Percentiles rank a stretch among this genome's conserved stretches.
Evolutionary conservation across 2,329 filamentous ascomycete species (phyloP).

Genomic region (Samsoniella hepiali): DNA sequence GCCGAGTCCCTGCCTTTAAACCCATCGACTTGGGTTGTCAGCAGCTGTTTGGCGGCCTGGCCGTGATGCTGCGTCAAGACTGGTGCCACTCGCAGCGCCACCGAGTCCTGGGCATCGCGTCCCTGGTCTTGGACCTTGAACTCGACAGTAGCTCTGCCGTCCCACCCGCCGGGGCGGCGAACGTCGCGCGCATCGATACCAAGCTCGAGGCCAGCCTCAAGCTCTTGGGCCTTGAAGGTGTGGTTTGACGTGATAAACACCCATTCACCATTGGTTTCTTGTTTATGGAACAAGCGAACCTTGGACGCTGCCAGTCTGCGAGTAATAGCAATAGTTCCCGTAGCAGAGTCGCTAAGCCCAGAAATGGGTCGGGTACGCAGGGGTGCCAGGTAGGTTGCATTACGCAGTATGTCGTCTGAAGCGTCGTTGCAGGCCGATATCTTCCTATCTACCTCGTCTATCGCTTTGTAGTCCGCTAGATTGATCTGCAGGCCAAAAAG

Average conservation of each 20-base stretch:
- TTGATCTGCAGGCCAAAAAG: too few relatives aligned
- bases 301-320: not conserved
- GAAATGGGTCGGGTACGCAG: not conserved
- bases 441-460: not conserved
- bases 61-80: conserved; percentile 36
- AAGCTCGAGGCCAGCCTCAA: conserved; percentile 31
- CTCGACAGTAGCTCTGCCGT: conserved; percentile 27
- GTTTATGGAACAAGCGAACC: not conserved
- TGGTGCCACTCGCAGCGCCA: conserved; percentile 33
- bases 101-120: conserved; percentile 24
- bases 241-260: conserved; percentile 23
- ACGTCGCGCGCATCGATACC: conserved; percentile 35
- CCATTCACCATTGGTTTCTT: conserved; percentile 24
- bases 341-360: not conserved
- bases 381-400: not conserved
- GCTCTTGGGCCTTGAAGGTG: conserved; percentile 27
- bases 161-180: conserved; percentile 24
- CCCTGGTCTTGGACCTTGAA: conserved; percentile 30
- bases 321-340: not conserved
- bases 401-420: not conserved
- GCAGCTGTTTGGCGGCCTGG: conserved; percentile 28
- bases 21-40: too few relatives aligned
- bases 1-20: too few relatives aligned
- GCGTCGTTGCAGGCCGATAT: not conserved
- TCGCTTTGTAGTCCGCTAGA: too few relatives aligned